phyloP scores from a whole-genome alignment of 208 protist species.

The Leishmania gerbilli region DNA sequence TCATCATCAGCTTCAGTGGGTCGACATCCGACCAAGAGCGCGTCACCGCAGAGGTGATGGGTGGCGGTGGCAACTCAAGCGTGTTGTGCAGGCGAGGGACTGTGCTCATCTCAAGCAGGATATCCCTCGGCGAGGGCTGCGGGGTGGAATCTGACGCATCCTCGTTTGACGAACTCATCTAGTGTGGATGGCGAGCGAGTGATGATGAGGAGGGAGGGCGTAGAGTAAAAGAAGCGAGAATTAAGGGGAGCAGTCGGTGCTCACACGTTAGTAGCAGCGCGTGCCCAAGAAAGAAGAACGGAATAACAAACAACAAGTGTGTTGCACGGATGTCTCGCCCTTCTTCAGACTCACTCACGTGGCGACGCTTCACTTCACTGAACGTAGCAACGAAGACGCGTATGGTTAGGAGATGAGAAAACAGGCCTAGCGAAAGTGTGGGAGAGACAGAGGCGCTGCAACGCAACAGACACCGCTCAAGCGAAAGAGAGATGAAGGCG shows the following conservation, averaged over 20 bases:
- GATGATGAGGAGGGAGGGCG: neutral
- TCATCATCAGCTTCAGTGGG: conserved; percentile 56
- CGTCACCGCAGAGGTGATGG: conserved; percentile 67
- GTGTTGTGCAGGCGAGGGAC: conserved; percentile 25
- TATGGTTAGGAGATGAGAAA: conserved; percentile 11
- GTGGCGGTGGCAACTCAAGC: conserved; percentile 24
- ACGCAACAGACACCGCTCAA: neutral
- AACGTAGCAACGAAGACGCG: neutral
- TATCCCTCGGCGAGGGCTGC: conserved; percentile 7
- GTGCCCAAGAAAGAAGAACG: neutral
- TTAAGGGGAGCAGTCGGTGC: neutral
- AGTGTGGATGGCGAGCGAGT: neutral
- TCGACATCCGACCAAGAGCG: conserved; percentile 84
- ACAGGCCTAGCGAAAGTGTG: neutral
- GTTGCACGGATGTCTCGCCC: neutral
- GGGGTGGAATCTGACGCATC: neutral
- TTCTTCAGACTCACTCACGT: neutral
- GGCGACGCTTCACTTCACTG: conserved; percentile 2
- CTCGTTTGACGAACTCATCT: neutral
- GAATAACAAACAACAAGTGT: neutral
- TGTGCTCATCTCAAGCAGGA: conserved; percentile 18
- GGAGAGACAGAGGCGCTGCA: neutral
- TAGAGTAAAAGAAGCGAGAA: neutral
- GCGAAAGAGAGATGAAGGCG: neutral
- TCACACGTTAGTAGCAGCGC: neutral